These are phyloP conservation scores for Claviceps fusiformis DNA, from an alignment of 2,329 filamentous ascomycete genomes.

Conservation along the genomic window DNA sequence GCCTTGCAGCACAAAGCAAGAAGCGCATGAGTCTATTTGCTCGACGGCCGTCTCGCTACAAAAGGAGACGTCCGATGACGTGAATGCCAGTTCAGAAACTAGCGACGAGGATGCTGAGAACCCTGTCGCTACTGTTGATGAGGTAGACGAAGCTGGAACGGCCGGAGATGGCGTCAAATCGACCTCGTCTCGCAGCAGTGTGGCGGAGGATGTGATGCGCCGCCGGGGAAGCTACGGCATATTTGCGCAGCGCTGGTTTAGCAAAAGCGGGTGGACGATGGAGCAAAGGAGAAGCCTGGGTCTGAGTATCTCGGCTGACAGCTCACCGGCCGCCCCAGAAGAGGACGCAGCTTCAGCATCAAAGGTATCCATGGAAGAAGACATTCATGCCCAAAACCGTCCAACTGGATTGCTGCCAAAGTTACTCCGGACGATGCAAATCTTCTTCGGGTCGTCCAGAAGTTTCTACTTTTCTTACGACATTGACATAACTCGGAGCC, in stretches of 20 bases:
- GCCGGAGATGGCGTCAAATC: conserved; percentile 20
- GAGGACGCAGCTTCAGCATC: conserved; percentile 8
- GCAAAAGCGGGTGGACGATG: conserved; percentile 64
- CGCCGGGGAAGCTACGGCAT: conserved; percentile 73
- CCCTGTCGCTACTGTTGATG: conserved; percentile 23
- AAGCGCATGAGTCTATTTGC: conserved; percentile 59
- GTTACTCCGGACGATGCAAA: conserved; percentile 66
- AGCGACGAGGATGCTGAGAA: conserved; percentile 32
- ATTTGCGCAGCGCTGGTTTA: conserved; percentile 88
- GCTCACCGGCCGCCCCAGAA: conserved; percentile 9
- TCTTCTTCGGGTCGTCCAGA: conserved; percentile 67
- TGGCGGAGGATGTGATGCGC: conserved; percentile 80
- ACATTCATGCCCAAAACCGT: conserved; percentile 11
- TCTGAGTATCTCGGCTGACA: conserved; percentile 34
- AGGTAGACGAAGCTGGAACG: conserved; percentile 28
- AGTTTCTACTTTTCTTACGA: conserved; percentile 97
- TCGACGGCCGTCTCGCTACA: conserved; percentile 38
- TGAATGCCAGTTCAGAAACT: conserved; percentile 29
- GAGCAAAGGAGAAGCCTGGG: conserved; percentile 58
- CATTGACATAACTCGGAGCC: conserved; percentile 68
- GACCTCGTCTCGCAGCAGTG: conserved; percentile 39
- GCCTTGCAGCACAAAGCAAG: conserved; percentile 61
- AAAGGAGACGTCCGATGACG: conserved; percentile 24
- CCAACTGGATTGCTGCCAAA: conserved; percentile 58
- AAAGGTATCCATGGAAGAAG: conserved; percentile 28